Percentiles rank a stretch among this genome's conserved stretches.
Evolutionary conservation across 1,284 basidiomycete species (phyloP).

Genomic region (Sporisorium exsertum): DNA sequence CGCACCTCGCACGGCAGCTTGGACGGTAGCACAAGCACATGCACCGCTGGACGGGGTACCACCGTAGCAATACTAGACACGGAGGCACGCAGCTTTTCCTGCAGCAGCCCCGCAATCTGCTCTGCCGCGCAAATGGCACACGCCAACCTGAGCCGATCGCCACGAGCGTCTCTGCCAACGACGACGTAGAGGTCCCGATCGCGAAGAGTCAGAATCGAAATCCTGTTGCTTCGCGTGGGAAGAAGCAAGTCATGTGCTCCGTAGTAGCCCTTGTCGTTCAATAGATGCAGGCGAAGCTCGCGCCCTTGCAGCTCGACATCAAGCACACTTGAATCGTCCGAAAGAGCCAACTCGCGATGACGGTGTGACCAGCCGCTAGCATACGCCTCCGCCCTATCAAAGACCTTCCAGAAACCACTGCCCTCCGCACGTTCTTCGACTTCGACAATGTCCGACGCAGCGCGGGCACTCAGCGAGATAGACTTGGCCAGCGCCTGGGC

Average conservation of each 20-base stretch:
- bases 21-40: slow-evolving; percentile 58
- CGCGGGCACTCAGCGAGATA: slow-evolving; percentile 22
- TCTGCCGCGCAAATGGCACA: slow-evolving; percentile 50
- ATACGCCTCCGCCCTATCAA: slow-evolving; percentile 47
- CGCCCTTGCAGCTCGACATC: slow-evolving; percentile 33
- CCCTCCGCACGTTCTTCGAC: slow-evolving; percentile 60
- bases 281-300: slow-evolving; percentile 21
- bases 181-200: slow-evolving; percentile 57
- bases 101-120: slow-evolving; percentile 24
- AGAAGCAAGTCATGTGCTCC: slow-evolving; percentile 39
- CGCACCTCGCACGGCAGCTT: slow-evolving; percentile 52
- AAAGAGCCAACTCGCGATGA: slow-evolving; percentile 8
- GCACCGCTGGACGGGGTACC: slow-evolving; percentile 47
- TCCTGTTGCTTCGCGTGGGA: slow-evolving; percentile 29
- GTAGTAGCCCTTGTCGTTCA: slow-evolving; percentile 19
- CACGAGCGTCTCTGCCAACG: slow-evolving; percentile 54
- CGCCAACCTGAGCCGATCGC: slow-evolving; percentile 29
- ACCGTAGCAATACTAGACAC: slow-evolving; percentile 10
- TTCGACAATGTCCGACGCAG: slow-evolving; percentile 35
- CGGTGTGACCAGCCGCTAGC: slow-evolving; percentile 50
- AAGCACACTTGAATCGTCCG: slow-evolving; percentile 26
- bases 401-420: slow-evolving; percentile 55
- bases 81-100: slow-evolving; percentile 14
- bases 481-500: slow-evolving; percentile 45
- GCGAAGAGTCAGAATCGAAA: slow-evolving; percentile 51